Evolutionary conservation across 2,329 filamentous ascomycete species (phyloP).

Genomic region (Botryotinia calthae): DNA sequence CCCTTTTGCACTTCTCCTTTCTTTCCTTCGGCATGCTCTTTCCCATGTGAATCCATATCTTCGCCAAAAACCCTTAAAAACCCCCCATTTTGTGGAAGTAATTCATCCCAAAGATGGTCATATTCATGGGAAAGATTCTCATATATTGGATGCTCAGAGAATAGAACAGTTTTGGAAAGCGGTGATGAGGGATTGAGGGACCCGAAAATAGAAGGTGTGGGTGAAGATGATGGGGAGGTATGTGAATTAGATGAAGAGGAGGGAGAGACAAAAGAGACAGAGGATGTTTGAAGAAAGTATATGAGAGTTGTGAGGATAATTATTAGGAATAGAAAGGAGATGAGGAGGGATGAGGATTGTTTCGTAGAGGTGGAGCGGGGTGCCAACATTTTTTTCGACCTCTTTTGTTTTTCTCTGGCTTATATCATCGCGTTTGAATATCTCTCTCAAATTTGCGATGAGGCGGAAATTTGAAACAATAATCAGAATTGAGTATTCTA

Average conservation of each 20-base stretch:
- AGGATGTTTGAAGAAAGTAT: background rate
- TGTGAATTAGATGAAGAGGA: background rate
- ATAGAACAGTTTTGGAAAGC: background rate
- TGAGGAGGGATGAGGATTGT: background rate
- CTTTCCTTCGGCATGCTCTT: background rate
- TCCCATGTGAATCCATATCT: background rate
- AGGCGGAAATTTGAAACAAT: too few species aligned
- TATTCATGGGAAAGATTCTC: conserved; percentile 13
- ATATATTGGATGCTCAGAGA: conserved; percentile 11
- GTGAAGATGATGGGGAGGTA: background rate
- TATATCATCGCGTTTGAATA: background rate
- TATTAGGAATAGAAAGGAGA: background rate
- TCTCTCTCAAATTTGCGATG: background rate
- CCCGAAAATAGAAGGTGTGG: background rate
- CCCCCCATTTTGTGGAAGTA: conserved; percentile 1
- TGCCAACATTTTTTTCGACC: background rate
- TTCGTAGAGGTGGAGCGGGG: background rate
- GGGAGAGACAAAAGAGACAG: background rate
- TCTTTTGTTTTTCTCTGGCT: background rate
- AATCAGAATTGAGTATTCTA: background rate
- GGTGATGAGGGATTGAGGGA: background rate
- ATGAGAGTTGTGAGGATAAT: background rate
- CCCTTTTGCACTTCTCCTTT: background rate
- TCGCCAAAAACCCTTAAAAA: background rate
- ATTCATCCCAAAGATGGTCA: background rate